A percentile compares a stretch with the other conserved stretches of the same genome.
These are phyloP conservation scores for Tulasnella sp. DNA, from an alignment of 768 basidiomycete genomes.

Conservation along the genomic window DNA sequence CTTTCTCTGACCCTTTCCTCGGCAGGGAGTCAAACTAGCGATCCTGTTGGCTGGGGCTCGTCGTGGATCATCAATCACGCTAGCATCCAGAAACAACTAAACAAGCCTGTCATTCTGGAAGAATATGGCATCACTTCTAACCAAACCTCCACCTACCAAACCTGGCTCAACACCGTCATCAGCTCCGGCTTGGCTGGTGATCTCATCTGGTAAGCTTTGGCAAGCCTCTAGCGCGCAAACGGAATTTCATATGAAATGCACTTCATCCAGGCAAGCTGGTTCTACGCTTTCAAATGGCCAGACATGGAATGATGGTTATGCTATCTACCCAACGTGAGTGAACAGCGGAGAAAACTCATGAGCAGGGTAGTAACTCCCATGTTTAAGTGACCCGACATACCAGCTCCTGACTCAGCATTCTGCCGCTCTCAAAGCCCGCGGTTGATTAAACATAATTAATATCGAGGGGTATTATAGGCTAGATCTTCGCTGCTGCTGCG, in stretches of 20 bases:
- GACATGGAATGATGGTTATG: constrained; percentile 48
- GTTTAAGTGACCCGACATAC: constrained; percentile 42
- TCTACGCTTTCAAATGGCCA: constrained; percentile 42
- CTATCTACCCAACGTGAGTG: constrained; percentile 42
- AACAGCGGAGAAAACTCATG: background rate
- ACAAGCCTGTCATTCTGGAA: constrained; percentile 60
- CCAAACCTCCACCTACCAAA: constrained; percentile 48
- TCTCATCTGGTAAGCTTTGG: constrained; percentile 49
- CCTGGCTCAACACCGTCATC: constrained; percentile 40
- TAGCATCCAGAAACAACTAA: constrained; percentile 44
- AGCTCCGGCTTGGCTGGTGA: constrained; percentile 41
- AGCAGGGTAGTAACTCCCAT: background rate
- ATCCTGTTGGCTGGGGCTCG: constrained; percentile 29
- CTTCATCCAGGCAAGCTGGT: constrained; percentile 41
- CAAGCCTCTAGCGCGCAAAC: background rate
- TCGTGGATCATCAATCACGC: constrained; percentile 64
- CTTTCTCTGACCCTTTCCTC: background rate
- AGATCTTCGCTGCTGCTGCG: background rate
- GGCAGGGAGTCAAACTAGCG: background rate
- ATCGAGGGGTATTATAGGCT: background rate
- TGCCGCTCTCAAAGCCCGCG: constrained; percentile 46
- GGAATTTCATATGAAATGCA: background rate
- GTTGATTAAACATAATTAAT: constrained; percentile 24
- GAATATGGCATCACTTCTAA: constrained; percentile 58
- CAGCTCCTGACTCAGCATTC: constrained; percentile 43